phyloP scores from a whole-genome alignment of 306 rosid genomes.

The Cicer judaicum region DNA sequence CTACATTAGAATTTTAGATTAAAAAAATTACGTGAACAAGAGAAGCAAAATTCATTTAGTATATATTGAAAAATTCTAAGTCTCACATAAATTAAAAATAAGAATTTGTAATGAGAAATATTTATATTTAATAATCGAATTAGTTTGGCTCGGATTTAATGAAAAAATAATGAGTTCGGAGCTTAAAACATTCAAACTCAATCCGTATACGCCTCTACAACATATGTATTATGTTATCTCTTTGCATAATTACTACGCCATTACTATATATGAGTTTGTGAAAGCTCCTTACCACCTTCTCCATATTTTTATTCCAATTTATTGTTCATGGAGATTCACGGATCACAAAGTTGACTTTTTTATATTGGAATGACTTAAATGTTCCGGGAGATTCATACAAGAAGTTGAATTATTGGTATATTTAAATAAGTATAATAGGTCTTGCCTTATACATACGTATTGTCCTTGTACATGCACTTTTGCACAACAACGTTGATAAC shows the following conservation, averaged over 20 bases:
- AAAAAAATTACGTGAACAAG: no score
- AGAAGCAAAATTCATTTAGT: no score
- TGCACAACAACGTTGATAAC: slow-evolving; percentile 35
- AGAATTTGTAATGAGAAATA: no score
- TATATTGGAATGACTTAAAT: slow-evolving; percentile 1
- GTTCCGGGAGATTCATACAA: slow-evolving; percentile 5
- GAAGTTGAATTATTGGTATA: slow-evolving; percentile 29
- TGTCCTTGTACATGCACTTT: not conserved
- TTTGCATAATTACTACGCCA: not conserved
- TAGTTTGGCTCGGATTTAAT: no score
- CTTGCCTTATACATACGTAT: slow-evolving; percentile 3
- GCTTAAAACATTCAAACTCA: no score
- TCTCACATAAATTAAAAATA: no score
- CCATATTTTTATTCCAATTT: slow-evolving; percentile 7
- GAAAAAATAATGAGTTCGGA: no score
- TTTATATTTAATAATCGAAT: no score
- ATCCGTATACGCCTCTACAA: no score
- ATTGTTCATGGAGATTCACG: slow-evolving; percentile 25
- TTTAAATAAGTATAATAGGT: slow-evolving; percentile 17
- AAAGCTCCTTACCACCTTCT: slow-evolving; percentile 43
- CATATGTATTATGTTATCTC: no score
- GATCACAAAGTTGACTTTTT: slow-evolving; percentile 22
- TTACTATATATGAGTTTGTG: slow-evolving; percentile 7
- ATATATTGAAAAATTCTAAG: no score
- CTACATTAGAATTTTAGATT: no score